Evolutionary conservation across 192 early-diverging fungal genomes (phyloP).

Genomic region (Phlyctochytrium arcticum): DNA sequence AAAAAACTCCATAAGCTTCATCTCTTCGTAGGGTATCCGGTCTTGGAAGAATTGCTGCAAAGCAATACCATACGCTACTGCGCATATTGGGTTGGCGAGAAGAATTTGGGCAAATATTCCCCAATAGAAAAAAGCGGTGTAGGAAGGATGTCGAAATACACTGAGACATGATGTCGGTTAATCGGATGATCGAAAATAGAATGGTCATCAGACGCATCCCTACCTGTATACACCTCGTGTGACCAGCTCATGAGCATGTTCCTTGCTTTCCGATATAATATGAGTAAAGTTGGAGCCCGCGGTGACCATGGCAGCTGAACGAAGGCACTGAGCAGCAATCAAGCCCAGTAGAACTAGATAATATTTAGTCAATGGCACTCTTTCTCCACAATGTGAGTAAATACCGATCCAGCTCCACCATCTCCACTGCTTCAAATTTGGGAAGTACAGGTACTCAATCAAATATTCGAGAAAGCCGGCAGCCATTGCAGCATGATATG

Average conservation of each 20-base stretch:
- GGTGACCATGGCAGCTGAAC: slow-evolving; percentile 87
- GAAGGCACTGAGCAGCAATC: slow-evolving; percentile 66
- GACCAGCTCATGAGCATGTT: slow-evolving; percentile 70
- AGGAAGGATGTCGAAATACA: slow-evolving; percentile 86
- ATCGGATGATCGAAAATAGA: too few relatives aligned
- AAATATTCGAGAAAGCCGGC: slow-evolving; percentile 66
- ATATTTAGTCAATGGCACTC: not conserved
- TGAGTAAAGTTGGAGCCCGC: slow-evolving; percentile 81
- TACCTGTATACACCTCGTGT: slow-evolving; percentile 85
- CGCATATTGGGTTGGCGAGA: slow-evolving; percentile 74
- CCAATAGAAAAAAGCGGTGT: slow-evolving; percentile 95
- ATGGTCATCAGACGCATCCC: not conserved
- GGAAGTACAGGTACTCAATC: slow-evolving; percentile 62
- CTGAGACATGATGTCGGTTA: too few relatives aligned
- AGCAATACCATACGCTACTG: slow-evolving; percentile 59
- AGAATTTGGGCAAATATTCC: slow-evolving; percentile 72
- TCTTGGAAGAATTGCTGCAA: slow-evolving; percentile 72
- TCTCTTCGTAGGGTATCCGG: slow-evolving; percentile 79
- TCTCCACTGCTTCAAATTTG: slow-evolving; percentile 41
- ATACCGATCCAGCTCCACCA: slow-evolving; percentile 39
- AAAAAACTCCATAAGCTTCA: slow-evolving; percentile 72
- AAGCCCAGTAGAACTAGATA: slow-evolving; percentile 54
- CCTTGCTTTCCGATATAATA: slow-evolving; percentile 67
- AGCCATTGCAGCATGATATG: slow-evolving; percentile 69
- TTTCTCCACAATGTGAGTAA: not conserved